Conservation (phyloP, 148 eudicot genomes). For the Arbutus unedo region DNA sequence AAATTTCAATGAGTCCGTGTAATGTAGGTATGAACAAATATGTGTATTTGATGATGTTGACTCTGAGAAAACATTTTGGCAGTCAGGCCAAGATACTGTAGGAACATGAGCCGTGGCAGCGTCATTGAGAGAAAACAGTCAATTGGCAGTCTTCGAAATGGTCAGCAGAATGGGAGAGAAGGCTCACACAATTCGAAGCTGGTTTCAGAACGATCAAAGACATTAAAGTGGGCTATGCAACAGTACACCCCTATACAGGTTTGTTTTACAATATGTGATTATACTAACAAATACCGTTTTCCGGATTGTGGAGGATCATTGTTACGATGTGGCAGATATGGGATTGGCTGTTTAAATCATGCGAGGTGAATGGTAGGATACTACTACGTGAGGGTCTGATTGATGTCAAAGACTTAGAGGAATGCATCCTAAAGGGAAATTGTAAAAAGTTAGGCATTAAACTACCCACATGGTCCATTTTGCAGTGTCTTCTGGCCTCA, state of each 20-base stretch:
- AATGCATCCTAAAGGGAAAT: constrained; percentile 58
- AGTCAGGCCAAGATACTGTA: constrained; percentile 89
- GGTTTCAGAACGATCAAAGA: constrained; percentile 62
- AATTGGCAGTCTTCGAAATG: constrained; percentile 21
- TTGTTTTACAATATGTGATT: background rate
- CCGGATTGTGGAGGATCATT: background rate
- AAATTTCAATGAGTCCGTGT: background rate
- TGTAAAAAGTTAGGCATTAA: constrained; percentile 64
- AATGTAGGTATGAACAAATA: background rate
- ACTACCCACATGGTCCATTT: constrained; percentile 82
- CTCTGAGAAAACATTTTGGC: constrained; percentile 35
- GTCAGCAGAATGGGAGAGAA: constrained; percentile 38
- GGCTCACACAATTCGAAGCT: constrained; percentile 46
- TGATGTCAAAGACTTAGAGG: constrained; percentile 66
- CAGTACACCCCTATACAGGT: constrained; percentile 77
- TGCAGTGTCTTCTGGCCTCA: constrained; percentile 72
- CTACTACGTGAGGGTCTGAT: constrained; percentile 69
- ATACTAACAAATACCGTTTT: background rate
- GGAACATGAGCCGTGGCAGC: constrained; percentile 24
- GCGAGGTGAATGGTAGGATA: constrained; percentile 68
- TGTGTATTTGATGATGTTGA: constrained; percentile 17
- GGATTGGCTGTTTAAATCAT: constrained; percentile 89
- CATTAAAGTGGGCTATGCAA: constrained; percentile 61
- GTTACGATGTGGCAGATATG: constrained; percentile 45
- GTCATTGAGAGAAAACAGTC: constrained; percentile 39